Evolutionary conservation across 352 stramenopile species (phyloP).

Genomic region (Stramenopiles sp.): DNA sequence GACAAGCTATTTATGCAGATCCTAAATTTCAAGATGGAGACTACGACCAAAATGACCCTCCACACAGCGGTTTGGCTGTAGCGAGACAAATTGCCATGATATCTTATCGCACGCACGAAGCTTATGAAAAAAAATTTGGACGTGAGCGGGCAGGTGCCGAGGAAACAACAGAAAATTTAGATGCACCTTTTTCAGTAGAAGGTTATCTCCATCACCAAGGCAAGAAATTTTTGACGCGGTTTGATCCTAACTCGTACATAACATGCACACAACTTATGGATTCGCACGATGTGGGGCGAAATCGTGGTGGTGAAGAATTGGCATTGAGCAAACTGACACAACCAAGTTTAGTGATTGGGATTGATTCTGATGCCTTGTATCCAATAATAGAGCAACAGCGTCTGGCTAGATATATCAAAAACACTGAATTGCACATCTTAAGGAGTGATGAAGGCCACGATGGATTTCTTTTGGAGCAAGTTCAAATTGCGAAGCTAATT

Average conservation of each 20-base stretch:
- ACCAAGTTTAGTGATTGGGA: conserved; percentile 69
- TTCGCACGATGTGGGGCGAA: conserved; percentile 70
- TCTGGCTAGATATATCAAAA: conserved; percentile 50
- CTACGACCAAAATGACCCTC: conserved; percentile 42
- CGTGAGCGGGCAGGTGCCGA: conserved; percentile 29
- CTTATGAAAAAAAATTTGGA: conserved; percentile 78
- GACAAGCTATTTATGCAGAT: conserved; percentile 85
- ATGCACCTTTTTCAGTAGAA: conserved; percentile 42
- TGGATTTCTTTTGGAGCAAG: conserved; percentile 84
- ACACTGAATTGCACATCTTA: conserved; percentile 60
- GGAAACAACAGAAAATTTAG: conserved; percentile 16
- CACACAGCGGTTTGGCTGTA: conserved; percentile 54
- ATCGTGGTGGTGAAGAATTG: conserved; percentile 36
- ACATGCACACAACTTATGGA: conserved; percentile 86
- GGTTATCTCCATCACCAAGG: conserved; percentile 71
- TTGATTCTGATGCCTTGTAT: conserved; percentile 84
- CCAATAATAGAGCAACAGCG: conserved; percentile 69
- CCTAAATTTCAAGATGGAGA: conserved; percentile 57
- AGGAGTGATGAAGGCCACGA: conserved; percentile 76
- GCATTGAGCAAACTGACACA: conserved; percentile 35
- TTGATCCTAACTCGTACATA: conserved; percentile 85
- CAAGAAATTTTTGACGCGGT: conserved; percentile 78
- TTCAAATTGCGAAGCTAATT: conserved; percentile 55
- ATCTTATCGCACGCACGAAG: conserved; percentile 71
- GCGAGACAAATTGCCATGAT: conserved; percentile 89